Base-by-base conservation (phyloP, 2,329 filamentous ascomycete genomes). In the Colletotrichum navitas region DNA sequence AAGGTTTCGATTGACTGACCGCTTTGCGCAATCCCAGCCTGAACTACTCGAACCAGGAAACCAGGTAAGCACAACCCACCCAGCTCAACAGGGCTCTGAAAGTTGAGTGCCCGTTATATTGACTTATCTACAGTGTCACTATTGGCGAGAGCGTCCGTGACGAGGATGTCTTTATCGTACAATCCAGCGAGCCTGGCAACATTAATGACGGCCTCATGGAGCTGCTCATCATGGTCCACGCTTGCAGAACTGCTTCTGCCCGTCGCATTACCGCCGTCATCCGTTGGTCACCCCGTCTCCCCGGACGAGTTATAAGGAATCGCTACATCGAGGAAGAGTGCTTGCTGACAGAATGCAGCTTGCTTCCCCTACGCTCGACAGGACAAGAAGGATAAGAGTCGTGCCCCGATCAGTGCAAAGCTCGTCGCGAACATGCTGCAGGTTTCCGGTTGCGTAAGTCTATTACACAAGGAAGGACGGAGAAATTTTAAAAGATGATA, bases 141-240 rank as follows among this genome's bases (percentile, higher is more conserved):
- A 94, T 97, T 76, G 94, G 94, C 79, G 94, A 97, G 84, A 94
- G 92, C 74, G 94, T 97, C 68, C 88, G 94, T 83, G 94, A 97
- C 82, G 94, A 97, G 87, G 73, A 74, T 64, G 73, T 97, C 79
- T 97, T 96, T 85, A 95, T 97, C 77, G 85, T 97, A 73, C 94
- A 97, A 82, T 96, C 94, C 60, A 96, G 94, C 65, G 91, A 92
- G 49, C 94, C 94, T 2, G 93, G 94, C 81, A 93, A 96, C 80
- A 94, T 97, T 85, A 97, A 97, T 83, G 94, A 97, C 81, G 93
- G 93, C 65, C 88, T 97, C 71, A 97, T 97, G 94, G 94, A 97
- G 82, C 89, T 97, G 45, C 87, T 97, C 72, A 97, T 97, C 82
- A 95, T 97, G 90, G 95, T 96, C 82, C 95, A 95, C 79, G 94